Evolutionary conservation across 768 basidiomycete genomes (phyloP), one percentile per base, ranked within the genome.

Genomic region (Lactarius quietus): DNA sequence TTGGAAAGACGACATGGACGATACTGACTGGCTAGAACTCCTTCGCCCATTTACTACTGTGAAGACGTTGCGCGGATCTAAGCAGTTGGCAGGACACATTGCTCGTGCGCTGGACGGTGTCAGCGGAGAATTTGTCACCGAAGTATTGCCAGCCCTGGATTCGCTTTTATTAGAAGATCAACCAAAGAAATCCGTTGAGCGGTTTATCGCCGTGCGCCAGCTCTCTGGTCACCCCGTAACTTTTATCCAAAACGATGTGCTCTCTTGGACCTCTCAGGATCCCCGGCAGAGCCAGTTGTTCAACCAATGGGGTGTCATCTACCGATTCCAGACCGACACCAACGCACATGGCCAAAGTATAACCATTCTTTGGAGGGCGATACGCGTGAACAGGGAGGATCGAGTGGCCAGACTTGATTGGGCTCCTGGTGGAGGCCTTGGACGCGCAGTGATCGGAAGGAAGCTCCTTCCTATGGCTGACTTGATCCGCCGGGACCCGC

Each of bases 381-480:
- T 90, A 71, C 88, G 91, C 58, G 81, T 88, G 64, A 90, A 88
- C 79, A 91, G 88, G 74, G 91, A 93, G 78, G 92, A 94, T 74
- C 86, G 90, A 53, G 87, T 92, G 72, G 92, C 92, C 69, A 91
- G 87, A 78, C 84, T 93, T 58, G 92, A 93, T 76, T 94, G 92
- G 92, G 83, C 89, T 61, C 79, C 86, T 59, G 90, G 84, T 69
- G 92, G 91, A 67, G 87, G 89, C 63, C 86, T 93, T 58, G 92
- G 92, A 66, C 90, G 92, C 71, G 87, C 90, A 71, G 81, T 89
- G 65, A 90, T 93, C 72, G 91, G 92, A 72, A 93, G 91, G 88
- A 86, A 86, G 73, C 85, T 84, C 67, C 78, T 90, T 63, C 86
- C 89, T 67, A 93, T 94, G 91, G 80, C 84, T 57, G 92, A 94